Evolutionary conservation across 208 protist genomes (phyloP).

Genomic region (Paratrypanosoma confusum): DNA sequence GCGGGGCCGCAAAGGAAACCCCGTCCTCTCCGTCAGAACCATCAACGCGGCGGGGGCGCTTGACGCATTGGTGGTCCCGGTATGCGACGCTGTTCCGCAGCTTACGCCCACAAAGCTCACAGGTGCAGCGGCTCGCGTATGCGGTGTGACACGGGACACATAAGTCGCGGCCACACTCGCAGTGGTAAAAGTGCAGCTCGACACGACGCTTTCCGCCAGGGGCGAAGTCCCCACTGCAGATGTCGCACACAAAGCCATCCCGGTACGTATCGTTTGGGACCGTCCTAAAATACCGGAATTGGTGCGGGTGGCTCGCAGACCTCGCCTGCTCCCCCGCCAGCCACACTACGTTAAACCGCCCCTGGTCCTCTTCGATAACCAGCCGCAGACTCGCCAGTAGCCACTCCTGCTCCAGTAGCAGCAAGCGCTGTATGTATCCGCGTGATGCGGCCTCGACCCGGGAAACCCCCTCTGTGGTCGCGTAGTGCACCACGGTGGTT

Average conservation of each 20-base stretch:
- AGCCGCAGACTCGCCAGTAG: conserved; percentile 41
- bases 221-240: conserved; percentile 69
- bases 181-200: conserved; percentile 72
- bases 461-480: no score
- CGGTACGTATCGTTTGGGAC: conserved; percentile 49
- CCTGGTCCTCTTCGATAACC: conserved; percentile 56
- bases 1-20: no score
- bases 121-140: conserved; percentile 57
- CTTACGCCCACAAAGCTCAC: conserved; percentile 35
- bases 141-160: conserved; percentile 59
- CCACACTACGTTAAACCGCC: conserved; percentile 67
- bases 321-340: conserved; percentile 63
- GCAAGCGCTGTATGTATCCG: conserved; percentile 8
- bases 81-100: conserved; percentile 55
- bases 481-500: no score
- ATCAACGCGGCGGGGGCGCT: no score
- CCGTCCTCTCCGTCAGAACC: not conserved
- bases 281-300: conserved; percentile 40
- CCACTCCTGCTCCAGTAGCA: conserved; percentile 51
- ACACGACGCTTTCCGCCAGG: conserved; percentile 20
- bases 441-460: conserved; percentile 30
- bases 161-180: conserved; percentile 71
- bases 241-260: conserved; percentile 77
- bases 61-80: conserved; percentile 49
- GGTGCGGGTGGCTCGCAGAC: conserved; percentile 63